phyloP scores from a whole-genome alignment of 73 alveolate species.

The Tetrahymena malaccensis region DNA sequence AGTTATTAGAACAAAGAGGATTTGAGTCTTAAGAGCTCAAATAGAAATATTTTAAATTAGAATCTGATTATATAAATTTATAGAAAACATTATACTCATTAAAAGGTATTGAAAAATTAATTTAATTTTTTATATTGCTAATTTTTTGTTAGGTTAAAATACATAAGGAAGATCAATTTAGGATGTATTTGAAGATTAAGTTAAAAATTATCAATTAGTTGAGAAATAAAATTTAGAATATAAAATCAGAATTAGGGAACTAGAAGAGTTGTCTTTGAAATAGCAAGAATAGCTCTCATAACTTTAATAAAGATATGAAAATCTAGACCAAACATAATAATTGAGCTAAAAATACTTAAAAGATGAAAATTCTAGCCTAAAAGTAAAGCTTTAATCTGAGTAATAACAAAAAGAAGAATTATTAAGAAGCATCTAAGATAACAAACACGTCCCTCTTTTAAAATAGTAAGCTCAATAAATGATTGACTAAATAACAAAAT shows the following conservation, averaged over 20 bases:
- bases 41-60: neutral
- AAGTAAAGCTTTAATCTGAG: neutral
- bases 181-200: neutral
- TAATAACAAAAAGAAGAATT: neutral
- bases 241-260: neutral
- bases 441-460: neutral
- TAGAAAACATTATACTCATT: neutral
- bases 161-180: neutral
- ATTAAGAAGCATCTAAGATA: neutral
- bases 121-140: neutral
- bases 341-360: neutral
- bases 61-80: neutral
- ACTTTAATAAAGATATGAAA: neutral
- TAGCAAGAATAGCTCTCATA: neutral
- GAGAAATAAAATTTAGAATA: neutral
- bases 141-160: neutral
- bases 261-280: neutral
- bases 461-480: neutral
- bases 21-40: neutral
- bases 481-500: neutral
- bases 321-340: neutral
- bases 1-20: neutral
- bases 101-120: neutral
- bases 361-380: neutral
- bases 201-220: neutral